Evolutionary conservation across 1,284 basidiomycete species (phyloP).

Genomic region (Phaffia rhodozyma): DNA sequence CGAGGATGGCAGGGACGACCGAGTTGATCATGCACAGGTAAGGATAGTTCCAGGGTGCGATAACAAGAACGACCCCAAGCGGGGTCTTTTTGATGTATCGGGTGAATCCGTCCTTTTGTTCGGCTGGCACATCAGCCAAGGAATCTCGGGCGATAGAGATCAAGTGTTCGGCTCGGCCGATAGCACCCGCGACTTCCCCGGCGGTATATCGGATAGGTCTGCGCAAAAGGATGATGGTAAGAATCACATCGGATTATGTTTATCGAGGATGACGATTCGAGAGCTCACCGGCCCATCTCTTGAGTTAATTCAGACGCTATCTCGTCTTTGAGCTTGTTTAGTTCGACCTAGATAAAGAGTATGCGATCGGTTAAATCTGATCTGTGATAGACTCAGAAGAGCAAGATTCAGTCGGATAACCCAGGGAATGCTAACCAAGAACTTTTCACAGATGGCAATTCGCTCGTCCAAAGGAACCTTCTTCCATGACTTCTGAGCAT

Average conservation of each 20-base stretch:
- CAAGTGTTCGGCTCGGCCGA: constrained; percentile 73
- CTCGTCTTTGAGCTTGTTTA: constrained; percentile 55
- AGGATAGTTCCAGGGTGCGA: constrained; percentile 89
- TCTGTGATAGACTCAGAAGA: background rate
- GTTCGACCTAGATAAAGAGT: constrained; percentile 47
- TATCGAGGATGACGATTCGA: background rate
- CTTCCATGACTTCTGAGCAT: constrained; percentile 62
- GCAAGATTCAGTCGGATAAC: background rate
- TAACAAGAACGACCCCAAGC: constrained; percentile 74
- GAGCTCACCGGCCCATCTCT: constrained; percentile 61
- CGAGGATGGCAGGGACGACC: constrained; percentile 73
- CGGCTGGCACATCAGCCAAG: constrained; percentile 62
- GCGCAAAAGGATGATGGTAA: background rate
- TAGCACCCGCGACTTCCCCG: constrained; percentile 68
- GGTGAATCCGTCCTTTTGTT: constrained; percentile 66
- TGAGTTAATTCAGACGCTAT: constrained; percentile 61
- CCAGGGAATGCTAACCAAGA: constrained; percentile 47
- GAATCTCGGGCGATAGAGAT: constrained; percentile 65
- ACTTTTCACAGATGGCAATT: constrained; percentile 58
- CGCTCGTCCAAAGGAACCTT: constrained; percentile 56
- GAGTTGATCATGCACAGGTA: constrained; percentile 82
- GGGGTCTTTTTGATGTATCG: constrained; percentile 71
- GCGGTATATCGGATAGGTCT: constrained; percentile 65
- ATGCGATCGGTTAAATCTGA: background rate
- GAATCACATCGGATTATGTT: constrained; percentile 8